These are phyloP conservation scores for Rhodotorula taiwanensis DNA, from an alignment of 768 basidiomycete species.

Conservation along the genomic window DNA sequence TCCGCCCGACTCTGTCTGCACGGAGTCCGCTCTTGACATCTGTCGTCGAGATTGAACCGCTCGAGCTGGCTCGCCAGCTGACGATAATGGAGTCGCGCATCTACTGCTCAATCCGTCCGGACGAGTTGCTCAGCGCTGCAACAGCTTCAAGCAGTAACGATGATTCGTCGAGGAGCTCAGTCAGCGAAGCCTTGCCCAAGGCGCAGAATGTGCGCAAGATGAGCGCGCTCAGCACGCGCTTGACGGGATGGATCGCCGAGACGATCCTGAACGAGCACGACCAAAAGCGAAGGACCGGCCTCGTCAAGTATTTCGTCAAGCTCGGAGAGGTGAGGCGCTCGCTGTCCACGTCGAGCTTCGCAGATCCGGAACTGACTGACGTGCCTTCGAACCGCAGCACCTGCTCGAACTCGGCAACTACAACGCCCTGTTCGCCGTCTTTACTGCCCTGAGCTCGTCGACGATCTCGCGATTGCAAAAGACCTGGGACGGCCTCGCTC, in stretches of 20 bases:
- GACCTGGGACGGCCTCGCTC: slow-evolving; percentile 82
- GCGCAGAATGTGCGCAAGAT: slow-evolving; percentile 74
- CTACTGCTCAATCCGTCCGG: slow-evolving; percentile 76
- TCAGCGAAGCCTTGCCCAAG: slow-evolving; percentile 37
- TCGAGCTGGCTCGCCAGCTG: slow-evolving; percentile 87
- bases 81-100: slow-evolving; percentile 87
- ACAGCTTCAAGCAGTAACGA: too few relatives aligned
- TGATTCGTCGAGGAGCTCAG: neutral
- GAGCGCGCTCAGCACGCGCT: slow-evolving; percentile 77
- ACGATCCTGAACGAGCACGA: slow-evolving; percentile 85
- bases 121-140: slow-evolving; percentile 60
- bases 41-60: slow-evolving; percentile 83
- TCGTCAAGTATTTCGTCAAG: slow-evolving; percentile 91
- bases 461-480: slow-evolving; percentile 85
- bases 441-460: slow-evolving; percentile 91
- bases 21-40: slow-evolving; percentile 49
- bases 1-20: slow-evolving; percentile 53
- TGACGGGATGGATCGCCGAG: slow-evolving; percentile 95
- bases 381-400: slow-evolving; percentile 53
- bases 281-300: slow-evolving; percentile 65
- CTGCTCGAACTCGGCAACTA: slow-evolving; percentile 78
- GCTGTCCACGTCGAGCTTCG: too few relatives aligned
- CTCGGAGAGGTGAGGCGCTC: slow-evolving; percentile 86
- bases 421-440: slow-evolving; percentile 82
- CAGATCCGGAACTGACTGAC: slow-evolving; percentile 11